Evolutionary conservation across 116 monocot species (phyloP).

Genomic region (Dioscorea cayenensis): DNA sequence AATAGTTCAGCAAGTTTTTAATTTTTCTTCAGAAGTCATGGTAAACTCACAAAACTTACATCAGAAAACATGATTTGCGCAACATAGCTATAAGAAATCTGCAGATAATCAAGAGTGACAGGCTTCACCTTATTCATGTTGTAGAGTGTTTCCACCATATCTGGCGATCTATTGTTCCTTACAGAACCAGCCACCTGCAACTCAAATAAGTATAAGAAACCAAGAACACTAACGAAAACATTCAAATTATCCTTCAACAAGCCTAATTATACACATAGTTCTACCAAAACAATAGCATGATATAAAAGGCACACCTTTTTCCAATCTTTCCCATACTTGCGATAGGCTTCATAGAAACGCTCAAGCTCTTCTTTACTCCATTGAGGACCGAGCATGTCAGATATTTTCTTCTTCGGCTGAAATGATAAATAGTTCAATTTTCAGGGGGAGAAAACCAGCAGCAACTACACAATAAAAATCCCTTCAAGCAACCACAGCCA

Average conservation of each 20-base stretch:
- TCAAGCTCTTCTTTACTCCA: conserved; percentile 94
- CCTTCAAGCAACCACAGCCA: too few species aligned
- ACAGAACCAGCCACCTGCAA: conserved; percentile 60
- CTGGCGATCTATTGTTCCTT: conserved; percentile 67
- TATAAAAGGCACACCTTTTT: conserved; percentile 55
- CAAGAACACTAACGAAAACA: background rate
- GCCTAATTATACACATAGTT: background rate
- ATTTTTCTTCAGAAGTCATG: too few species aligned
- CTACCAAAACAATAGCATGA: background rate
- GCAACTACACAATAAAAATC: too few species aligned
- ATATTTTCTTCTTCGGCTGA: conserved; percentile 81
- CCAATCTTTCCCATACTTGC: conserved; percentile 92
- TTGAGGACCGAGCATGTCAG: conserved; percentile 90
- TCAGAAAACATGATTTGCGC: too few species aligned
- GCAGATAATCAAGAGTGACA: background rate
- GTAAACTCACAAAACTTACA: too few species aligned
- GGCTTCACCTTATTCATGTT: conserved; percentile 76
- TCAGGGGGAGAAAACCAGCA: background rate
- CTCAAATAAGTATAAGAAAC: conserved; percentile 5
- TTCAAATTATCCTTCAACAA: background rate
- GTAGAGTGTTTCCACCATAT: conserved; percentile 97
- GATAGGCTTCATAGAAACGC: conserved; percentile 82
- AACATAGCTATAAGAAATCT: too few species aligned
- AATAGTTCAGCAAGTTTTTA: too few species aligned
- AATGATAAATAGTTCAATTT: background rate